Conservation (phyloP, 1,284 basidiomycete genomes). For the Cutaneotrichosporon curvatum region DNA sequence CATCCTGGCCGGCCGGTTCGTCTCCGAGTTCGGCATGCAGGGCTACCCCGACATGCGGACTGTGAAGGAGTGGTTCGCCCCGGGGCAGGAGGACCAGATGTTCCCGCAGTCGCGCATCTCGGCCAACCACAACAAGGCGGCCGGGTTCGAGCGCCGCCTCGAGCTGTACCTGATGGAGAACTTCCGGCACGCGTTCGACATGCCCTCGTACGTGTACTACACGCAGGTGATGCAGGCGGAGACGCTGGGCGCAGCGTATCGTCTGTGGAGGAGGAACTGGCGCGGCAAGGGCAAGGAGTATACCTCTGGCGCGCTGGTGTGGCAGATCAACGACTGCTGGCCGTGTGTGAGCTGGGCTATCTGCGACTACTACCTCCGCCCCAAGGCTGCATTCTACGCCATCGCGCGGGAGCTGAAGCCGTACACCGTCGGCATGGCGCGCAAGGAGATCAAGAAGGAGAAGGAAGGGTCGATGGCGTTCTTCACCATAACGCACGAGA, state of each 20-base stretch:
- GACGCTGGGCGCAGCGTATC: conserved; percentile 63
- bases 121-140: conserved; percentile 79
- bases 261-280: conserved; percentile 68
- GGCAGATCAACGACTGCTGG: conserved; percentile 80
- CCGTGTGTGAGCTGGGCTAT: conserved; percentile 73
- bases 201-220: conserved; percentile 74
- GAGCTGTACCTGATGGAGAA: conserved; percentile 86
- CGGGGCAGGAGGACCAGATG: conserved; percentile 49
- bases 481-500: conserved; percentile 56
- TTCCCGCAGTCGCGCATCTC: conserved; percentile 79
- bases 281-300: conserved; percentile 61
- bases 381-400: conserved; percentile 66
- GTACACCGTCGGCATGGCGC: conserved; percentile 63
- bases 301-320: conserved; percentile 68
- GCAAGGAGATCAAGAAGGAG: conserved; percentile 61
- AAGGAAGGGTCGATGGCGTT: conserved; percentile 58
- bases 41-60: conserved; percentile 78
- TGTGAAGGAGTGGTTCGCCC: conserved; percentile 61
- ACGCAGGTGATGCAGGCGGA: conserved; percentile 81
- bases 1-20: conserved; percentile 71
- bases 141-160: conserved; percentile 74
- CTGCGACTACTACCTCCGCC: conserved; percentile 66
- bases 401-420: conserved; percentile 63
- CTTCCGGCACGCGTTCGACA: conserved; percentile 73
- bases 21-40: conserved; percentile 53